Evolutionary conservation across 176 grass and related monocot genomes (phyloP).

Genomic region (Ensete ventricosum): DNA sequence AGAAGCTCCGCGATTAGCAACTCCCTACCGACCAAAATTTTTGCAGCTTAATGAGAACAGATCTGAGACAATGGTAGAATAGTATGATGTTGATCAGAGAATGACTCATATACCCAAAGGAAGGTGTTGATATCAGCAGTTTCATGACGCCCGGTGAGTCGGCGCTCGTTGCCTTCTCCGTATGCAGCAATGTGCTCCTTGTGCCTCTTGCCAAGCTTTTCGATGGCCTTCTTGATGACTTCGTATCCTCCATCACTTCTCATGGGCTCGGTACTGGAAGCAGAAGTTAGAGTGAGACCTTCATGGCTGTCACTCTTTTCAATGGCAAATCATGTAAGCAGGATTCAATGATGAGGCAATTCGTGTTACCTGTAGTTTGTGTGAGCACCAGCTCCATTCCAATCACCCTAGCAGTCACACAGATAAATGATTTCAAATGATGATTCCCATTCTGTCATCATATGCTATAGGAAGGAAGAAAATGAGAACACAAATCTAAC

Average conservation of each 20-base stretch:
- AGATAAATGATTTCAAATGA: neutral
- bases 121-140: constrained; percentile 96
- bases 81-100: neutral
- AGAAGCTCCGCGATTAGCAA: constrained; percentile 82
- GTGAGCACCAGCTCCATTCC: constrained; percentile 97
- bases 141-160: constrained; percentile 86
- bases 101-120: constrained; percentile 53
- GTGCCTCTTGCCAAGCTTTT: constrained; percentile 69
- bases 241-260: constrained; percentile 80
- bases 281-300: neutral
- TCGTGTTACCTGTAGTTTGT: constrained; percentile 63
- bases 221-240: constrained; percentile 68
- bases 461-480: neutral
- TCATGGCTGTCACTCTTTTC: neutral
- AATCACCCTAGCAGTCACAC: constrained; percentile 48
- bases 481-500: constrained; percentile 1
- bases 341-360: neutral
- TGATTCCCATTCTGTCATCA: neutral
- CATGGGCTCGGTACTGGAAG: constrained; percentile 83
- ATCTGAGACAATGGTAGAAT: neutral
- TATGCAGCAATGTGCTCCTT: constrained; percentile 88
- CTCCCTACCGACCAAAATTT: constrained; percentile 37
- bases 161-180: constrained; percentile 89
- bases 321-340: neutral
- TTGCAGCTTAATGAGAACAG: neutral